These are phyloP conservation scores for Penicillium simplicissimum DNA, from an alignment of 495 filamentous ascomycete genomes.

Conservation along the genomic window DNA sequence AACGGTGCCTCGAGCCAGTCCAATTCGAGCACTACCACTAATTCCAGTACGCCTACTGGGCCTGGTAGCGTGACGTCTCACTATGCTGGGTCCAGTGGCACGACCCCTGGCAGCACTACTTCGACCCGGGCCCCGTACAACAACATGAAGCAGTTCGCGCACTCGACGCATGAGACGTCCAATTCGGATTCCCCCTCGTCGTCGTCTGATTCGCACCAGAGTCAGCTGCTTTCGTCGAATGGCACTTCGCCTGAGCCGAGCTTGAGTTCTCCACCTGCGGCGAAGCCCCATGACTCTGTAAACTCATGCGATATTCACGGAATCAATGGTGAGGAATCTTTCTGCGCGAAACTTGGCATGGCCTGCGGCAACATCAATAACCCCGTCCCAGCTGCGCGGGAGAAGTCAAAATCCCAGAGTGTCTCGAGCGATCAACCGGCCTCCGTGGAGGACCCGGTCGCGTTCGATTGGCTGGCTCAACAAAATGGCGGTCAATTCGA, in stretches of 20 bases:
- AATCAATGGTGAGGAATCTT: slow-evolving; percentile 58
- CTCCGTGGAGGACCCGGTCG: slow-evolving; percentile 28
- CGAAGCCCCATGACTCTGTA: slow-evolving; percentile 57
- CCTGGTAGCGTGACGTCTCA: slow-evolving; percentile 5
- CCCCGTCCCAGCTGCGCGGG: slow-evolving; percentile 56
- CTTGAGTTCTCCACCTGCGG: slow-evolving; percentile 54
- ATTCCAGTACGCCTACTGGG: slow-evolving; percentile 2
- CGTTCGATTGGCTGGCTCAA: slow-evolving; percentile 75
- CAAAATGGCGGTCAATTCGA: slow-evolving; percentile 90
- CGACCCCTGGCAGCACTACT: slow-evolving; percentile 17
- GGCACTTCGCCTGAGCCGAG: slow-evolving; percentile 76
- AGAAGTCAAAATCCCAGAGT: slow-evolving; percentile 31
- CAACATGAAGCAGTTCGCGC: slow-evolving; percentile 25
- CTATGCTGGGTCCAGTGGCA: slow-evolving; percentile 3
- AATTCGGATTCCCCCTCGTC: slow-evolving; percentile 57
- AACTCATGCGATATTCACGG: slow-evolving; percentile 28
- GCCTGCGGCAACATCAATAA: slow-evolving; percentile 71
- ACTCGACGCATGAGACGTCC: slow-evolving; percentile 42
- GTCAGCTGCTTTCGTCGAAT: slow-evolving; percentile 74
- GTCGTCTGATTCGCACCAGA: slow-evolving; percentile 58
- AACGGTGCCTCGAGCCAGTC: slow-evolving; percentile 13
- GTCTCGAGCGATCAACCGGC: slow-evolving; percentile 28
- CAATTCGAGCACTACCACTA: slow-evolving; percentile 10
- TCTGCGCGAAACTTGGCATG: slow-evolving; percentile 71
- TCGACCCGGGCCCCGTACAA: slow-evolving; percentile 18